phyloP scores from a whole-genome alignment of 2,329 filamentous ascomycete species.

The Penicillium fuscoglaucum region DNA sequence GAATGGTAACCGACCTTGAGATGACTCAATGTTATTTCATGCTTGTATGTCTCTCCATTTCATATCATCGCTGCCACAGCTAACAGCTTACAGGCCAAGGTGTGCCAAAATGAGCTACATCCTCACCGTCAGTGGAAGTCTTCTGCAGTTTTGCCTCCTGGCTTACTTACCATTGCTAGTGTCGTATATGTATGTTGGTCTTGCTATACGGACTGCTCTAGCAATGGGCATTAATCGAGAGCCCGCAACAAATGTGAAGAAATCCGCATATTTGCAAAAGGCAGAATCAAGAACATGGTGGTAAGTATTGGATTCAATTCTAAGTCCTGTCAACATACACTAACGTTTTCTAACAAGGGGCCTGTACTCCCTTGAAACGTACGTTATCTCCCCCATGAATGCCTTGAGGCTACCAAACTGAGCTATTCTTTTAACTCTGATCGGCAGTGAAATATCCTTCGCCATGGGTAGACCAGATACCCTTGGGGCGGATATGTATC shows the following conservation, averaged over 20 bases:
- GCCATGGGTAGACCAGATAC: not conserved
- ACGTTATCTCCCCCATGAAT: not conserved
- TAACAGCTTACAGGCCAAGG: not conserved
- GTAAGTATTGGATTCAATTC: not conserved
- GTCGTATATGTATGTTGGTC: not conserved
- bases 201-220: not conserved
- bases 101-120: not conserved
- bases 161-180: not conserved
- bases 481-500: not conserved
- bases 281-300: not conserved
- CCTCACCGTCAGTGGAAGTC: not conserved
- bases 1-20: not conserved
- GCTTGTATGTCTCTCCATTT: not conserved
- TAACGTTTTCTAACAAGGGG: not conserved
- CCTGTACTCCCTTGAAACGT: not conserved
- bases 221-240: not conserved
- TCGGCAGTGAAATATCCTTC: not conserved
- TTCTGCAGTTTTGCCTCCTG: not conserved
- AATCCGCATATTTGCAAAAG: not conserved
- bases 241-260: not conserved
- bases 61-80: not conserved
- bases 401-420: not conserved
- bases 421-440: not conserved
- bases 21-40: not conserved
- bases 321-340: not conserved